These are phyloP conservation scores for Moniliophthora roreri DNA, from an alignment of 1,284 basidiomycete genomes.

Conservation along the genomic window DNA sequence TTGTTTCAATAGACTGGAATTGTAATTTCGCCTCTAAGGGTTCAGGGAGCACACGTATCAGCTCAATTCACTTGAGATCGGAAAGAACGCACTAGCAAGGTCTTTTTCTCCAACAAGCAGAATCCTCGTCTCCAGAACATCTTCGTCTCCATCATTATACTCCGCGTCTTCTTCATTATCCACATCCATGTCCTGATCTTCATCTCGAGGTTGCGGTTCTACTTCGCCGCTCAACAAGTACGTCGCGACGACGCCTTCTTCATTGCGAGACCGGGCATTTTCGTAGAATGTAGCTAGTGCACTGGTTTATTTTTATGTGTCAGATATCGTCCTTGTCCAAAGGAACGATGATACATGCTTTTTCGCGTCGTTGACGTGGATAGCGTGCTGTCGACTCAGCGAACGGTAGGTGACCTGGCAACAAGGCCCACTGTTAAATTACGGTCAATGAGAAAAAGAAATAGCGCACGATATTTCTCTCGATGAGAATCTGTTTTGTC, in stretches of 20 bases:
- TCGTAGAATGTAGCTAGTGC: conserved; percentile 60
- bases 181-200: conserved; percentile 20
- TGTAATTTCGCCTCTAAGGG: conserved; percentile 45
- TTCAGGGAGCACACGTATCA: not conserved
- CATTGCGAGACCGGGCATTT: conserved; percentile 37
- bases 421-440: not conserved
- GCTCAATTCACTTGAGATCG: not conserved
- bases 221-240: conserved; percentile 63
- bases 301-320: conserved; percentile 32
- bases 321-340: not conserved
- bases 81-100: conserved; percentile 51
- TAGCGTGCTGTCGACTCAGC: conserved; percentile 62
- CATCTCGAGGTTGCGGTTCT: conserved; percentile 15
- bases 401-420: conserved; percentile 71
- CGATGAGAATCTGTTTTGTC: conserved; percentile 61
- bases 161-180: conserved; percentile 20
- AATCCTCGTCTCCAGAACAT: conserved; percentile 43
- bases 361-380: conserved; percentile 75
- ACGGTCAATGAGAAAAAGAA: not conserved
- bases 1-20: conserved; percentile 47
- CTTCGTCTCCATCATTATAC: conserved; percentile 36
- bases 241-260: conserved; percentile 49
- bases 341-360: conserved; percentile 43
- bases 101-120: conserved; percentile 57
- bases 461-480: conserved; percentile 57